Conservation (phyloP, 2,329 filamentous ascomycete genomes). For the Chrysoporthe deuterocubensis region DNA sequence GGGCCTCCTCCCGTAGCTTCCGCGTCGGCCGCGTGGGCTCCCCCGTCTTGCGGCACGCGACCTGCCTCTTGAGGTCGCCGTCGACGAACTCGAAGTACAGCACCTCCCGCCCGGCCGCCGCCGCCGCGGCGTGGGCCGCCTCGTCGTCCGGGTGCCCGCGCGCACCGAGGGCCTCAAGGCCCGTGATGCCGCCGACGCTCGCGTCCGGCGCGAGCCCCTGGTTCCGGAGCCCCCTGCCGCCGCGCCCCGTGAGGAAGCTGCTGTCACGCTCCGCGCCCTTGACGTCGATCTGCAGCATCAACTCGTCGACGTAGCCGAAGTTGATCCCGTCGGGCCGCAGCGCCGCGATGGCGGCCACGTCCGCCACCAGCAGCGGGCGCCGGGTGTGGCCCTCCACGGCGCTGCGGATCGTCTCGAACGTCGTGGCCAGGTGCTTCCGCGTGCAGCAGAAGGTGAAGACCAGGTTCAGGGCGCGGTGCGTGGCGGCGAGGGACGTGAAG, state of each 20-base stretch:
- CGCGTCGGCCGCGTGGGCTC: slow-evolving; percentile 70
- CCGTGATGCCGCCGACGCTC: slow-evolving; percentile 61
- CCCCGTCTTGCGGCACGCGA: slow-evolving; percentile 72
- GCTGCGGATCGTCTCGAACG: slow-evolving; percentile 83
- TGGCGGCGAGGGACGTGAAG: slow-evolving; percentile 74
- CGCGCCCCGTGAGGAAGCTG: slow-evolving; percentile 62
- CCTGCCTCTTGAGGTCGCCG: slow-evolving; percentile 84
- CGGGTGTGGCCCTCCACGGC: slow-evolving; percentile 85
- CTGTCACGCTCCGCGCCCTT: slow-evolving; percentile 70
- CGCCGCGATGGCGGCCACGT: slow-evolving; percentile 81
- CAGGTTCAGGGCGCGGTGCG: slow-evolving; percentile 84
- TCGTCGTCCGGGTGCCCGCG: slow-evolving; percentile 32
- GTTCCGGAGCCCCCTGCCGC: slow-evolving; percentile 51
- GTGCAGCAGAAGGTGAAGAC: slow-evolving; percentile 96
- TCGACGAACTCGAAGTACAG: slow-evolving; percentile 92
- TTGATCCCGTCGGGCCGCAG: slow-evolving; percentile 78
- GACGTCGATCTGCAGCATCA: slow-evolving; percentile 78
- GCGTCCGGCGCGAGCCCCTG: slow-evolving; percentile 57
- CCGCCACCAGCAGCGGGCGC: slow-evolving; percentile 69
- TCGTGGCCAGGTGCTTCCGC: slow-evolving; percentile 88
- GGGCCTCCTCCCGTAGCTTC: slow-evolving; percentile 73
- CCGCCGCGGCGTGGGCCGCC: slow-evolving; percentile 31
- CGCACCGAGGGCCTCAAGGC: slow-evolving; percentile 47
- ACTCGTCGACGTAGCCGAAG: slow-evolving; percentile 86
- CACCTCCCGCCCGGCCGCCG: slow-evolving; percentile 61